A percentile compares a stretch with the other conserved stretches of the same genome.
phyloP scores from a whole-genome alignment of 139 green algal species.

The Ettlia oleoabundans region DNA sequence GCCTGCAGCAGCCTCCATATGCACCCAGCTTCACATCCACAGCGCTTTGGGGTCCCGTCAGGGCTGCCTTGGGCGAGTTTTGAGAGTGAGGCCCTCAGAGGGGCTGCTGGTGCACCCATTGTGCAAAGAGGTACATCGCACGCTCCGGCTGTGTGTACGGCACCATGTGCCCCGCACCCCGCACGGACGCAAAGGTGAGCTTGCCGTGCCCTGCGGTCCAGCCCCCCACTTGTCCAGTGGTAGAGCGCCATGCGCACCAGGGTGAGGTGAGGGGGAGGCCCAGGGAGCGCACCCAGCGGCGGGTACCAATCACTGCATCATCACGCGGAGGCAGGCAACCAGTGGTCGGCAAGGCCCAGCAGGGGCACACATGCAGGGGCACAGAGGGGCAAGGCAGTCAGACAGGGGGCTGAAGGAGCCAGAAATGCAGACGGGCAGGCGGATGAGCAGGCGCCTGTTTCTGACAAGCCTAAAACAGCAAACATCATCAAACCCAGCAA shows the following conservation, averaged over 20 bases:
- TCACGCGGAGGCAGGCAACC: not conserved
- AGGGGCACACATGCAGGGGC: no score
- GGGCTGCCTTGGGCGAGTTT: no score
- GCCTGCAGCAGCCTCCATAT: no score
- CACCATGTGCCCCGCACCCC: constrained; percentile 78
- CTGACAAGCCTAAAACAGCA: not conserved
- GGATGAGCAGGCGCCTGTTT: not conserved
- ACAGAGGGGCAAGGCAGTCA: not conserved
- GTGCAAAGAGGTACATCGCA: constrained; percentile 57
- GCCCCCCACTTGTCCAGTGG: constrained; percentile 63
- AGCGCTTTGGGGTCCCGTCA: no score
- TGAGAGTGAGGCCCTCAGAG: not conserved
- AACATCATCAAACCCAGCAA: not conserved
- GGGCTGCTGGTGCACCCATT: constrained; percentile 34
- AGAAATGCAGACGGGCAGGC: not conserved
- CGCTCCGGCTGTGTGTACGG: constrained; percentile 70
- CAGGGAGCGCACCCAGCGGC: constrained; percentile 62
- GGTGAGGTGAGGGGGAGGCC: constrained; percentile 38
- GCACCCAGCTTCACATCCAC: no score
- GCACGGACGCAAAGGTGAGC: constrained; percentile 80
- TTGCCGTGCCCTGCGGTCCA: constrained; percentile 61
- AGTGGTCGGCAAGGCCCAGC: not conserved
- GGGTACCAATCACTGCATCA: constrained; percentile 54
- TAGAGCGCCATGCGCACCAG: constrained; percentile 51
- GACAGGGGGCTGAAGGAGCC: not conserved